Conservation (phyloP, 2,329 filamentous ascomycete genomes). For the Apiospora hydei region DNA sequence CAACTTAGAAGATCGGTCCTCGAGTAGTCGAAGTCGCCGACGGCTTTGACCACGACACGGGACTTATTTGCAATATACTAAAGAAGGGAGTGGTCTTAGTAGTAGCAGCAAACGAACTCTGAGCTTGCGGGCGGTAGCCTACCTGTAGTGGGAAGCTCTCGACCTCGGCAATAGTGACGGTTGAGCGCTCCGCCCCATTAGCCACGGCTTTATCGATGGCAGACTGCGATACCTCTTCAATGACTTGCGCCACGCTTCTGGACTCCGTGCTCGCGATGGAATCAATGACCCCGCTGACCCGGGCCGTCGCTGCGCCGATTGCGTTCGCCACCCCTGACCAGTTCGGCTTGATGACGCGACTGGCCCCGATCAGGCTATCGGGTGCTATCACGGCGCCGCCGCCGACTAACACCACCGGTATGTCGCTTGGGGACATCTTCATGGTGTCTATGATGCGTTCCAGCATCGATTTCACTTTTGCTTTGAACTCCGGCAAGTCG, state of each 20-base stretch:
- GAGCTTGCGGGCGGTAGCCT: conserved; percentile 23
- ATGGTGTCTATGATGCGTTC: conserved; percentile 61
- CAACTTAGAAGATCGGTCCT: conserved; percentile 39
- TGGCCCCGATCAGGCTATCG: conserved; percentile 61
- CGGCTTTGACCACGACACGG: conserved; percentile 65
- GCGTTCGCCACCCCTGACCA: conserved; percentile 69
- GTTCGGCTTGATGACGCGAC: conserved; percentile 61
- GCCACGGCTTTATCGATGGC: conserved; percentile 50
- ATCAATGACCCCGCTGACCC: conserved; percentile 60
- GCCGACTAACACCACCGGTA: conserved; percentile 68
- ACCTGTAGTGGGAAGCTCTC: conserved; percentile 59
- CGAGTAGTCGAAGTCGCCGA: conserved; percentile 61
- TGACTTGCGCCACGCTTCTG: conserved; percentile 41
- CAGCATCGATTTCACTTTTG: conserved; percentile 37
- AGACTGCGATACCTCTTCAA: conserved; percentile 44
- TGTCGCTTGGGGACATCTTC: conserved; percentile 66
- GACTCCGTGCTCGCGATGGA: conserved; percentile 53
- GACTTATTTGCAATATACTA: conserved; percentile 61
- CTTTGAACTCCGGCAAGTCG: conserved; percentile 35
- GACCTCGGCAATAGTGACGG: conserved; percentile 55
- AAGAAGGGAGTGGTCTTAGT: not conserved
- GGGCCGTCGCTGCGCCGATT: conserved; percentile 51
- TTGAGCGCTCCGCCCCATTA: conserved; percentile 50
- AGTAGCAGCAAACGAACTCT: not conserved
- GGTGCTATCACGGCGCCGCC: conserved; percentile 68